A percentile compares a stretch with the other conserved stretches of the same genome.
These are phyloP conservation scores for Fraxinus americana DNA, from an alignment of 257 asterid species.

Conservation along the genomic window DNA sequence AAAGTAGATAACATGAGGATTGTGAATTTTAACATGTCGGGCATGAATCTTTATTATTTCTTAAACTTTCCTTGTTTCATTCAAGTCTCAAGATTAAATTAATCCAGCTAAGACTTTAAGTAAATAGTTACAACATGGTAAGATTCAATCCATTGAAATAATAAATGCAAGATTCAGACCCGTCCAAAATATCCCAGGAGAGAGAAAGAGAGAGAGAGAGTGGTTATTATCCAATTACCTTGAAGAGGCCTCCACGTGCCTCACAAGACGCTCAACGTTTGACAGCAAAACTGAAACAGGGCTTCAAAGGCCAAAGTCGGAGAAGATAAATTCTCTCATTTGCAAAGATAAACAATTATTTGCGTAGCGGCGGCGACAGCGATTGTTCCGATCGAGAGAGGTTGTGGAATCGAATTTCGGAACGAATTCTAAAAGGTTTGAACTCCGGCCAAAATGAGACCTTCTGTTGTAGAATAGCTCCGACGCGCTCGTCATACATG, in stretches of 20 bases:
- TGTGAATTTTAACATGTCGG: no score
- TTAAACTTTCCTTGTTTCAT: background rate
- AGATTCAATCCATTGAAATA: background rate
- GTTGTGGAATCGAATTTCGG: slow-evolving; percentile 39
- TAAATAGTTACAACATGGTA: no score
- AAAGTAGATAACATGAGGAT: background rate
- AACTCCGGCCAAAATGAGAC: slow-evolving; percentile 69
- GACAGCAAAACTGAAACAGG: slow-evolving; percentile 64
- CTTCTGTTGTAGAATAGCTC: slow-evolving; percentile 75
- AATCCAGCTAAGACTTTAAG: background rate
- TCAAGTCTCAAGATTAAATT: background rate
- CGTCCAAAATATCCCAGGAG: background rate
- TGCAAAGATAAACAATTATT: background rate
- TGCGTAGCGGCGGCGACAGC: slow-evolving; percentile 35
- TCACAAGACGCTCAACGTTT: slow-evolving; percentile 37
- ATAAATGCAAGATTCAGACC: background rate
- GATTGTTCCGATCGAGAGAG: slow-evolving; percentile 35
- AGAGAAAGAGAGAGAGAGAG: background rate
- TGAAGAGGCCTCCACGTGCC: slow-evolving; percentile 66
- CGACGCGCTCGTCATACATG: slow-evolving; percentile 87
- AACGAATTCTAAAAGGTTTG: slow-evolving; percentile 30
- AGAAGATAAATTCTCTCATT: slow-evolving; percentile 41
- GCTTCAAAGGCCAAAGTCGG: slow-evolving; percentile 55
- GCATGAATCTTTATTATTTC: background rate
- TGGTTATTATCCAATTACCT: slow-evolving; percentile 41